phyloP scores from a whole-genome alignment of 495 filamentous ascomycete genomes.

The Neurospora sp. region DNA sequence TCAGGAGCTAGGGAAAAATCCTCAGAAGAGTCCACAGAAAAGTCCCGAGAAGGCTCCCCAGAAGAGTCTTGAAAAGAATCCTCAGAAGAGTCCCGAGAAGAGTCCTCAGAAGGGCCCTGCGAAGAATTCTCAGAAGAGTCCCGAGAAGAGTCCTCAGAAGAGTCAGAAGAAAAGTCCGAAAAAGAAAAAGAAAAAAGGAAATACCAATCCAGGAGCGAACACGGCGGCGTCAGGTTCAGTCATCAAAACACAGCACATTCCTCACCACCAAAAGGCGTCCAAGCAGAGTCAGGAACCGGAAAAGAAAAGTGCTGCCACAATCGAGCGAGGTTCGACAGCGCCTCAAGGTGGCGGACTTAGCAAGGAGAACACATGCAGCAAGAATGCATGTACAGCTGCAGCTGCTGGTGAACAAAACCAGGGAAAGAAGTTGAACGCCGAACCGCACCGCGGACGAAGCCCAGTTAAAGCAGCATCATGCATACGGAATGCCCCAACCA shows the following conservation, averaged over 20 bases:
- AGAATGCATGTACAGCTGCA: not conserved
- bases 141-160: not conserved
- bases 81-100: not conserved
- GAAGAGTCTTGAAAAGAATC: not conserved
- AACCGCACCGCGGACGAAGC: not conserved
- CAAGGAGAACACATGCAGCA: not conserved
- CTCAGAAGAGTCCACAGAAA: not conserved
- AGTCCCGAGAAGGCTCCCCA: not conserved
- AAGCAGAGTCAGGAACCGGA: not conserved
- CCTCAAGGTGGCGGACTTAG: not conserved
- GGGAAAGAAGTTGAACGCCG: not conserved
- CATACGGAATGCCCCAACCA: not conserved
- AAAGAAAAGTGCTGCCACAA: not conserved
- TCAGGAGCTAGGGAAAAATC: not conserved
- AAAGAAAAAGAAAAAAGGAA: not conserved
- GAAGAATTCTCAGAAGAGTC: not conserved
- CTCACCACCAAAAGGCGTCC: not conserved
- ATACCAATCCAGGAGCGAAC: not conserved
- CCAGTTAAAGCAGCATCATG: not conserved
- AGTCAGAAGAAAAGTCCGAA: not conserved
- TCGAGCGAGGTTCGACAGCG: not conserved
- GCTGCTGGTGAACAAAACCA: not conserved
- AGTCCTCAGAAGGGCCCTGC: not conserved
- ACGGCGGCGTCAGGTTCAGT: not conserved
- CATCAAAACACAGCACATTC: not conserved